phyloP scores from a whole-genome alignment of 2,329 filamentous ascomycete species.

The Fusarium longipes region DNA sequence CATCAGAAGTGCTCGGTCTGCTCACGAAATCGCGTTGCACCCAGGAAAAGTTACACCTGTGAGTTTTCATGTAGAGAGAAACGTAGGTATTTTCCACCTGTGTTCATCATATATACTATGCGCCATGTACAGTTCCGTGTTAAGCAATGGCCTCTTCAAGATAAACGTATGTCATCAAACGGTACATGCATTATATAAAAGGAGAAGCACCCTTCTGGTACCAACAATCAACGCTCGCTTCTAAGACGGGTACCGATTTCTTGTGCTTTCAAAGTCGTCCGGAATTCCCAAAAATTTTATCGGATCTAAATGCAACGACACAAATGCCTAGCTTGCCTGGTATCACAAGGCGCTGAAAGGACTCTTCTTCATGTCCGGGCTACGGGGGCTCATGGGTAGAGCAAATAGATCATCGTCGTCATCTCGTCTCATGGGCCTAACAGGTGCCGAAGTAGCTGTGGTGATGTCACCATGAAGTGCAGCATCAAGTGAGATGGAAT shows the following conservation, averaged over 20 bases:
- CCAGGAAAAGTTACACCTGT: background rate
- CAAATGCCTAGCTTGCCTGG: background rate
- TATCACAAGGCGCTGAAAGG: conserved; percentile 72
- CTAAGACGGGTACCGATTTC: conserved; percentile 36
- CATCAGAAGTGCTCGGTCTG: background rate
- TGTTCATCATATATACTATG: background rate
- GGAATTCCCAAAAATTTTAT: background rate
- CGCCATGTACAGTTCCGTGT: background rate
- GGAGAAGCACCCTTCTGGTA: background rate
- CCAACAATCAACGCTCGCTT: conserved; percentile 26
- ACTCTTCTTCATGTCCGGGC: conserved; percentile 85
- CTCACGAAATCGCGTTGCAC: background rate
- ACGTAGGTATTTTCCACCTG: background rate
- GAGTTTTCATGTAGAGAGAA: background rate
- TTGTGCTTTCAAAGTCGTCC: conserved; percentile 9
- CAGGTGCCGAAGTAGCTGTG: conserved; percentile 29
- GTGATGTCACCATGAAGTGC: conserved; percentile 44
- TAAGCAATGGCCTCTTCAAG: background rate
- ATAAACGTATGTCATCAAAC: background rate
- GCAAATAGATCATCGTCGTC: conserved; percentile 86
- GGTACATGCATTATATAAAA: background rate
- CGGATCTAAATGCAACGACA: background rate
- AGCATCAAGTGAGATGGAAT: conserved; percentile 51
- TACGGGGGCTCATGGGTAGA: conserved; percentile 85
- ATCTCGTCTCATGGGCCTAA: conserved; percentile 39